These are phyloP conservation scores for Collybia nuda DNA, from an alignment of 768 basidiomycete species.

Conservation along the genomic window DNA sequence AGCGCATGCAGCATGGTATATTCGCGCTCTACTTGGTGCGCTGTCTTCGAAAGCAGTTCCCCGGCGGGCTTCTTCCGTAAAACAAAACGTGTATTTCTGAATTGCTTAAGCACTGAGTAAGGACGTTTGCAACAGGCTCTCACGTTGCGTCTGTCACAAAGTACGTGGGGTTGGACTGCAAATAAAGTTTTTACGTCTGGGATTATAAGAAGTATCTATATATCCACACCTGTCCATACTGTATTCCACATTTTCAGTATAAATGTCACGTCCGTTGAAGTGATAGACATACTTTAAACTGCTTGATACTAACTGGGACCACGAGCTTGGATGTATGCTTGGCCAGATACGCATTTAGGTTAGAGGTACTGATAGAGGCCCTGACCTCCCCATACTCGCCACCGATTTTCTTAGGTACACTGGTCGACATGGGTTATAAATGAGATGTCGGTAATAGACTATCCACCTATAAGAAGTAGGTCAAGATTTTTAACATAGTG, in stretches of 20 bases:
- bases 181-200: neutral
- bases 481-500: neutral
- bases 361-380: conserved; percentile 63
- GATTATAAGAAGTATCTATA: neutral
- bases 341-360: conserved; percentile 66
- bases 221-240: conserved; percentile 83
- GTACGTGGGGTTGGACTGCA: conserved; percentile 94
- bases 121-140: conserved; percentile 13
- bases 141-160: conserved; percentile 81
- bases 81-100: conserved; percentile 66
- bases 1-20: conserved; percentile 79
- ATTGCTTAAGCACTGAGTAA: neutral
- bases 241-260: neutral
- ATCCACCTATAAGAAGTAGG: neutral
- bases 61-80: conserved; percentile 94
- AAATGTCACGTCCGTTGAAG: no score
- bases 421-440: conserved; percentile 21
- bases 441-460: neutral
- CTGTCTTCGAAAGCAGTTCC: conserved; percentile 82
- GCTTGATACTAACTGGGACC: conserved; percentile 77
- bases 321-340: conserved; percentile 52
- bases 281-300: conserved; percentile 75
- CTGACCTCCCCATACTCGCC: conserved; percentile 77
- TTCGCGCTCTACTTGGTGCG: conserved; percentile 95
- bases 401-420: conserved; percentile 49